Evolutionary conservation across 805 yeast genomes (phyloP), one percentile per base, ranked within the genome.

Genomic region (Ogataea minuta): DNA sequence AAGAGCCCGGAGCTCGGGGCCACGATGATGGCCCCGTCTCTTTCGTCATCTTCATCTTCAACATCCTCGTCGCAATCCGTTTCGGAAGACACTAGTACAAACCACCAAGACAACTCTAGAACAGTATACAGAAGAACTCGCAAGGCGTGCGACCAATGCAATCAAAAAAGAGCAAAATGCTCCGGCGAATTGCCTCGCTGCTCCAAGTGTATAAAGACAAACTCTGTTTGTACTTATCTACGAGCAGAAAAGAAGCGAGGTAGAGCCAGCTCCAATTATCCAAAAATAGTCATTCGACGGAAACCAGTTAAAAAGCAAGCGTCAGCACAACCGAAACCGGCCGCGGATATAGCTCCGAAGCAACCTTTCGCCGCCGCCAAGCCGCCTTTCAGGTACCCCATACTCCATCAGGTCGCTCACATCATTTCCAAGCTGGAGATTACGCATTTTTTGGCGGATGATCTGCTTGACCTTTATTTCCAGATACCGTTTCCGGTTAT

Each of bases 61-160:
- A 7, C 15, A 11, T 21, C 36, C 10, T 29, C 41, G 21, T 12
- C 39, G 17, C 15, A 34, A 20, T 34, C 36, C 4, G 28, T 24
- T n/a, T 21, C 37, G 29, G 41, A 36, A 17, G 41, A 23, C 13
- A 13, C 20, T n/a, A 11, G 9, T 16, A 23, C 24, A 26, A 10
- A 24, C 8, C 11, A 7, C 17, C 23, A n/a, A 6, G 43, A 36
- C 16, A 10, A 13, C n/a, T 31, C 40, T 2, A 45, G 29, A 33
- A 31, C 40, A 10, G 48, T 46, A 23, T 29, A 41, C 15, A 46
- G 43, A 34, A 44, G 61, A 39, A 55, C 57, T 10, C 48, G 50
- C 27, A 51, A 72, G 30, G 77, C 77, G 1, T 72, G 77, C 48
- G 78, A 72, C 47, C 53, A 62, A 12, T 72, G 77, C 53, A 71